Base-by-base conservation (phyloP, 2,329 filamentous ascomycete species). In the Neurospora crassa region DNA sequence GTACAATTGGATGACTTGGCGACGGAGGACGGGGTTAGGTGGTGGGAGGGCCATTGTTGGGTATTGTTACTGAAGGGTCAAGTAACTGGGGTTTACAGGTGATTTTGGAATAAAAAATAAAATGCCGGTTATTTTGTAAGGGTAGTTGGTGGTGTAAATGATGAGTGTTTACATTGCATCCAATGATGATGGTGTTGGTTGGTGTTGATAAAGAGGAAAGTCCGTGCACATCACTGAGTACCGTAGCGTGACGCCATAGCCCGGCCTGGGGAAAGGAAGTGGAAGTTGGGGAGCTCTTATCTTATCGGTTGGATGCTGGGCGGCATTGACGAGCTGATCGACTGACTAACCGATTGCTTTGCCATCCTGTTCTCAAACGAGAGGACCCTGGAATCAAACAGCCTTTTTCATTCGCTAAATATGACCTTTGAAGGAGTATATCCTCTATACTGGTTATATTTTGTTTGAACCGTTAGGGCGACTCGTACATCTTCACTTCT, bases 1-100 rank as follows among this genome's bases (percentile, higher is more conserved):
- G 84, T 97, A 97, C 72, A 97, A 88, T 45, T 87, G 86, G 74
- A 97, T 92, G 67, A 97, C 94, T 79, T 96, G 89, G 72, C 88
- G 85, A 70, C 93, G 89, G 40, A 97, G 85, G 72, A 87, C 82
- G 2, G 83, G 81, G 74, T 87, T 90, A 0, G 81, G 76, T 2
- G 81, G 75, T 10, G 80, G 73, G 29, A 37, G 47, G 2, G 47
- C 2, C 47, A 53, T 47, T 11, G 1, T 40, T 10, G 37, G 34
- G 6, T 37, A 37, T 37, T 7, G 34, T 37, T 40, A 40, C 2
- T 40, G 40, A 40, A 40, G 2, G 2, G 24, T 29, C 24, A 29
- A 29, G 3, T 29, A 29, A 29, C 24, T 29, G 1, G 24, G 24
- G 1, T 29, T 29, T 3, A 24, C 24, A 3, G 24, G 3, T 29